phyloP scores from a whole-genome alignment of 805 yeast species.

The Schwanniomyces yamadae region DNA sequence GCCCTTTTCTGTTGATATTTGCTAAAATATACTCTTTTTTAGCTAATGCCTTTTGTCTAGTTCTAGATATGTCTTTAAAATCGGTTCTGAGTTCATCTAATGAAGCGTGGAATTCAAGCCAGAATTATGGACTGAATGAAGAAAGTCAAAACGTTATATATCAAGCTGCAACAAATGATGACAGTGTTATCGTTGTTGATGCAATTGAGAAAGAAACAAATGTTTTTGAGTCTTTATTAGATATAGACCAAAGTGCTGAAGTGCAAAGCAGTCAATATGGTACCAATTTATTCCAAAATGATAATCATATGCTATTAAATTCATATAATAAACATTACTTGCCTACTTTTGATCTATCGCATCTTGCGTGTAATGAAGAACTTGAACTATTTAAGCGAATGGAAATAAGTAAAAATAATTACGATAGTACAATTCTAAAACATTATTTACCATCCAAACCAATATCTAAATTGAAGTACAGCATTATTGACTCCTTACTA shows the following conservation, averaged over 20 bases:
- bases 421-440: constrained; percentile 15
- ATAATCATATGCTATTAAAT: too few relatives aligned
- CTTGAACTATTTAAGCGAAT: constrained; percentile 2
- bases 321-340: too few relatives aligned
- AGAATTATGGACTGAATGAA: too few relatives aligned
- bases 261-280: constrained; percentile 6
- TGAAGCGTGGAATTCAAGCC: too few relatives aligned
- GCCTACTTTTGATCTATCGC: too few relatives aligned
- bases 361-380: constrained; percentile 2
- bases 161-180: too few relatives aligned
- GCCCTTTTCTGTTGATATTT: too few relatives aligned
- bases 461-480: constrained; percentile 14
- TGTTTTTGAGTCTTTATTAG: constrained; percentile 4
- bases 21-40: too few relatives aligned
- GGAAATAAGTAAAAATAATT: constrained; percentile 11
- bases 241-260: neutral
- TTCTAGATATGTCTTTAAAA: too few relatives aligned
- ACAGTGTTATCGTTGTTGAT: constrained; percentile 8
- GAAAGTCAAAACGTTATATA: too few relatives aligned
- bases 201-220: neutral
- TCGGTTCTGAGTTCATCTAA: too few relatives aligned
- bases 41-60: too few relatives aligned
- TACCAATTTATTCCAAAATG: constrained; percentile 6
- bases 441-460: constrained; percentile 20
- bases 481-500: constrained; percentile 17